Percentiles rank a stretch among this genome's conserved stretches.
phyloP scores from a whole-genome alignment of 2,329 filamentous ascomycete genomes.

The Alternaria triticina region DNA sequence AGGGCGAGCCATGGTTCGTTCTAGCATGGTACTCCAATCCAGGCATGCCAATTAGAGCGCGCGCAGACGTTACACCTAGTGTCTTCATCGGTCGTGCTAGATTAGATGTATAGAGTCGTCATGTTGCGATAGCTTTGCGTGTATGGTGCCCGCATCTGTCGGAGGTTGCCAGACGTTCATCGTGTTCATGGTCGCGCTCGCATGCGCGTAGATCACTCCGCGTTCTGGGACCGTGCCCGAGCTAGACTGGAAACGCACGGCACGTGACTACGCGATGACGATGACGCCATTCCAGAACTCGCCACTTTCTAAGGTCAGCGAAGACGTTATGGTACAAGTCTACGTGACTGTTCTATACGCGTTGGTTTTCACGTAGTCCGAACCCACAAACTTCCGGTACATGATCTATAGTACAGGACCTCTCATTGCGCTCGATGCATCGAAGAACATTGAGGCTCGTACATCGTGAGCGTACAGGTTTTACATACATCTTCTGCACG shows the following conservation, averaged over 20 bases:
- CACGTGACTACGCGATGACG: background rate
- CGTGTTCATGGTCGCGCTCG: background rate
- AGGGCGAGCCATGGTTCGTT: background rate
- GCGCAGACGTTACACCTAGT: background rate
- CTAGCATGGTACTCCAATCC: background rate
- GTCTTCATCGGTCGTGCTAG: background rate
- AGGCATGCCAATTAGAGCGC: background rate
- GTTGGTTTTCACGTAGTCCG: background rate
- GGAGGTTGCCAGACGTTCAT: too few relatives aligned
- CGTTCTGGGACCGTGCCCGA: background rate
- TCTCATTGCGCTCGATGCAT: background rate
- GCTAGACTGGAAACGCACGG: background rate
- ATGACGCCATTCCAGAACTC: background rate
- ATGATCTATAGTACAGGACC: background rate
- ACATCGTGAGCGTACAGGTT: background rate
- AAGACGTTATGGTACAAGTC: background rate
- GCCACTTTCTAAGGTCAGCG: background rate
- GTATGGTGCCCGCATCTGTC: background rate
- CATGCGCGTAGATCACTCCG: background rate
- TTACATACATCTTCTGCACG: background rate
- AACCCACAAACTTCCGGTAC: too few relatives aligned
- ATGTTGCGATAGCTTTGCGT: too few relatives aligned
- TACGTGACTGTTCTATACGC: too few relatives aligned
- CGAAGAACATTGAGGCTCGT: background rate
- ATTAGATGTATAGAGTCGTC: background rate